These are phyloP conservation scores for Coemansia sp. DNA, from an alignment of 192 early-diverging fungal species.

Conservation along the genomic window DNA sequence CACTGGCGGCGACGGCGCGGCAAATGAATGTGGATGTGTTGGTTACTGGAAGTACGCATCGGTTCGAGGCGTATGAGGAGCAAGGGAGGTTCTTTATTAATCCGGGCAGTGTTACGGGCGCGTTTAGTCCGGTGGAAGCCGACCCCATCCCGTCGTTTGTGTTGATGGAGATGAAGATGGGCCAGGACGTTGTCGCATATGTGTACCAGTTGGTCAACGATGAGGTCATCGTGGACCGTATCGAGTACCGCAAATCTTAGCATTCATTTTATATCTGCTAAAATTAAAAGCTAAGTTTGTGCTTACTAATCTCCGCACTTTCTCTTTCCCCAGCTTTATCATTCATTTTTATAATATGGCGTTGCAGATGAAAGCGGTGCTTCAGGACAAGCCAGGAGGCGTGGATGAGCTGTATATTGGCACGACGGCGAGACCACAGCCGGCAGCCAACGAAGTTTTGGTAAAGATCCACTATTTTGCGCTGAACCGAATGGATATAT, in stretches of 20 bases:
- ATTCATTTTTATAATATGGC: neutral
- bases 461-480: constrained; percentile 62
- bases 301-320: too few relatives aligned
- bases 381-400: constrained; percentile 55
- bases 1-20: constrained; percentile 73
- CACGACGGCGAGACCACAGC: constrained; percentile 40
- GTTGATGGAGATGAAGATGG: constrained; percentile 87
- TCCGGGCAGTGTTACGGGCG: constrained; percentile 94
- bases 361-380: constrained; percentile 51
- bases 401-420: constrained; percentile 56
- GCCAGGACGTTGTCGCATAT: constrained; percentile 73
- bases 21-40: constrained; percentile 92
- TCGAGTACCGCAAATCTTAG: constrained; percentile 74
- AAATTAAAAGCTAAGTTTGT: too few relatives aligned
- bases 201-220: constrained; percentile 91
- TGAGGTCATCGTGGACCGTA: constrained; percentile 90
- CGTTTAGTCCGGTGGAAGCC: constrained; percentile 57
- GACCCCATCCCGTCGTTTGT: constrained; percentile 84
- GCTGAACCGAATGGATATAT: constrained; percentile 76
- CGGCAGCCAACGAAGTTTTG: constrained; percentile 50
- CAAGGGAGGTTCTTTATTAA: constrained; percentile 93
- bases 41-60: constrained; percentile 84
- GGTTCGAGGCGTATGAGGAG: constrained; percentile 88
- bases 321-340: neutral
- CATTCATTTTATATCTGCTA: too few relatives aligned